Conservation (phyloP, 2,329 filamentous ascomycete genomes). For the Cryoendolithus antarcticus region DNA sequence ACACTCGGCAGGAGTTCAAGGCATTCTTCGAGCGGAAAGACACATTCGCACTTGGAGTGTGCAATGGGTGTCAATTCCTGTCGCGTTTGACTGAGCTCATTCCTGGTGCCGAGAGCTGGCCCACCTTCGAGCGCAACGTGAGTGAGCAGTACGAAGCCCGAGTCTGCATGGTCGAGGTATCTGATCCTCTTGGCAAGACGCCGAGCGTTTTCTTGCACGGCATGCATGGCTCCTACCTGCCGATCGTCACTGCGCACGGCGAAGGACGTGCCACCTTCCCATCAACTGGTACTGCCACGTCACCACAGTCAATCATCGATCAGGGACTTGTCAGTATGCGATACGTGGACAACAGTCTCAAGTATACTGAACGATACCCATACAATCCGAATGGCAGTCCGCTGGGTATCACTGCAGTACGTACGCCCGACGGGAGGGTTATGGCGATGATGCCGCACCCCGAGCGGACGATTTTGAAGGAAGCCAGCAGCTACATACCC, state of each 20-base stretch:
- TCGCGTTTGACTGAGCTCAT: constrained; percentile 72
- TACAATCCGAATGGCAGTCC: constrained; percentile 83
- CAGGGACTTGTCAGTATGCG: constrained; percentile 62
- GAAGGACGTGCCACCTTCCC: constrained; percentile 63
- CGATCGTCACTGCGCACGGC: constrained; percentile 80
- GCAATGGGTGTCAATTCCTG: constrained; percentile 96
- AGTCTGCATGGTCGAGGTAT: constrained; percentile 71
- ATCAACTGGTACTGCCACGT: constrained; percentile 34
- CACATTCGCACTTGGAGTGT: constrained; percentile 87
- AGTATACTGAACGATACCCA: constrained; percentile 71
- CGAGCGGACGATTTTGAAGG: constrained; percentile 73
- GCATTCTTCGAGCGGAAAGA: constrained; percentile 76
- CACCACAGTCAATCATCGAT: constrained; percentile 42
- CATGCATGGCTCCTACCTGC: constrained; percentile 70
- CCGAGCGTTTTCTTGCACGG: constrained; percentile 80
- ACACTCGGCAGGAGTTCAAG: constrained; percentile 65
- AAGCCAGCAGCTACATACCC: constrained; percentile 65
- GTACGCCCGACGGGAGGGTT: constrained; percentile 65
- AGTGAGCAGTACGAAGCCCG: constrained; percentile 86
- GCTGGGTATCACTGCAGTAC: constrained; percentile 66
- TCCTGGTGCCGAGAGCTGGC: constrained; percentile 72
- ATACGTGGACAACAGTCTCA: constrained; percentile 72
- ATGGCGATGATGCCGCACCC: constrained; percentile 90
- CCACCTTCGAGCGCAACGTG: constrained; percentile 71
- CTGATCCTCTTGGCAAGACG: constrained; percentile 39